Base-by-base conservation (phyloP, 2,329 filamentous ascomycete genomes). In the Dothistroma septosporum region DNA sequence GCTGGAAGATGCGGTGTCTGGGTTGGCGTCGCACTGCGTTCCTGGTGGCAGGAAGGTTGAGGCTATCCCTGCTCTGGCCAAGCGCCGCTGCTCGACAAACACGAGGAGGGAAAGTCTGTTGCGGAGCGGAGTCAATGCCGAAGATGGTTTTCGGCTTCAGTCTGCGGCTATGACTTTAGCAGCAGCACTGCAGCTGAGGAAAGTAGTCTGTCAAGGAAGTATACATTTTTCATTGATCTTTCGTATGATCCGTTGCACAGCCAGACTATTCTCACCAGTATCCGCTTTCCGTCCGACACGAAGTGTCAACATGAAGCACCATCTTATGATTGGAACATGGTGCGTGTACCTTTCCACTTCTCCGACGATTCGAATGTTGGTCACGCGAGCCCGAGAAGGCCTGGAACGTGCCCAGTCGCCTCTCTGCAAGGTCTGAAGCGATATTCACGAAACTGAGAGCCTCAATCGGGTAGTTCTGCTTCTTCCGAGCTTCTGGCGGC, bases 261-360 rank as follows among this genome's bases (percentile, higher is more conserved):
- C 31, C 21, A 53, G 50, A 53, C 11, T 58, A 21, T 41, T 35
- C n/a, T 31, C 35, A 46, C 19, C 35, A 58, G 19, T 32, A 31
- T 31, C 49, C 48, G 32, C 33, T 19, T 57, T 61, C 59, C 53
- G 59, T 47, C 57, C 50, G n/a, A 60, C 61, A 19, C 53, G 55
- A 35, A 35, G 33, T 21, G 54, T 53, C 57, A 83, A 74, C 63
- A 93, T 93, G 88, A 87, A 90, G 73, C 91, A 96, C 75, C 90
- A 95, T 79, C 82, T 96, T 73, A 94, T 96, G 89, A 86, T 93
- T 72, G 91, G 91, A 64, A 96, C 91, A 58, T 96, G 91, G 91
- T 72, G 65, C 56, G 65, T 64, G 32, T 14, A 52, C 21, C 47
- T 49, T 49, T 50, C 32, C 46, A 35, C 55, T 49, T 50, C 37